Conservation (phyloP, 106 monocot species). For the Dendrobium catenatum region DNA sequence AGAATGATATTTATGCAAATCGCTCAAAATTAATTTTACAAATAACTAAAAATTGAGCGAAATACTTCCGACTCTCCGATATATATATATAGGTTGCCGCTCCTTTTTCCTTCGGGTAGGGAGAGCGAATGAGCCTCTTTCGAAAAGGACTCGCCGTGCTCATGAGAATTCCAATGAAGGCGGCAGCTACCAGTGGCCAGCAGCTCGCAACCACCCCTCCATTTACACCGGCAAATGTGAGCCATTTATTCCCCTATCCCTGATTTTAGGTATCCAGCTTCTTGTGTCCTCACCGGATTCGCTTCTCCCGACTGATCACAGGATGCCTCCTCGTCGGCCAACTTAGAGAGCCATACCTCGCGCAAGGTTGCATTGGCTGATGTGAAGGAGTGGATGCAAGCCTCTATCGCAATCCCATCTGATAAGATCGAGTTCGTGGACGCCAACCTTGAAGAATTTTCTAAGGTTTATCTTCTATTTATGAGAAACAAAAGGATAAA, state of each 20-base stretch:
- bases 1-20: too few species aligned
- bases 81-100: neutral
- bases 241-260: neutral
- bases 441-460: conserved; percentile 32
- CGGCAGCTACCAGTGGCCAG: conserved; percentile 3
- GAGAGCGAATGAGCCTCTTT: conserved; percentile 36
- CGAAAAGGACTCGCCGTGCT: conserved; percentile 43
- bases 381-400: conserved; percentile 50
- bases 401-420: conserved; percentile 33
- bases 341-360: neutral
- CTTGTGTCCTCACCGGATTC: neutral
- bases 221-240: conserved; percentile 2
- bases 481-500: neutral
- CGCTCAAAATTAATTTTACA: too few species aligned
- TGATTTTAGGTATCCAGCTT: neutral
- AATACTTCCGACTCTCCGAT: neutral
- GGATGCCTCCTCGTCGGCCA: neutral
- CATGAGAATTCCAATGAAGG: conserved; percentile 50
- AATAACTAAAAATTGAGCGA: too few species aligned
- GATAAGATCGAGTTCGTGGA: conserved; percentile 27
- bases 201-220: neutral
- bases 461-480: conserved; percentile 21
- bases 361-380: conserved; percentile 16
- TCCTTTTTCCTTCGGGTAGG: conserved; percentile 16
- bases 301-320: neutral